Evolutionary conservation across 805 yeast genomes (phyloP).

Genomic region (Kuraishia molischiana): DNA sequence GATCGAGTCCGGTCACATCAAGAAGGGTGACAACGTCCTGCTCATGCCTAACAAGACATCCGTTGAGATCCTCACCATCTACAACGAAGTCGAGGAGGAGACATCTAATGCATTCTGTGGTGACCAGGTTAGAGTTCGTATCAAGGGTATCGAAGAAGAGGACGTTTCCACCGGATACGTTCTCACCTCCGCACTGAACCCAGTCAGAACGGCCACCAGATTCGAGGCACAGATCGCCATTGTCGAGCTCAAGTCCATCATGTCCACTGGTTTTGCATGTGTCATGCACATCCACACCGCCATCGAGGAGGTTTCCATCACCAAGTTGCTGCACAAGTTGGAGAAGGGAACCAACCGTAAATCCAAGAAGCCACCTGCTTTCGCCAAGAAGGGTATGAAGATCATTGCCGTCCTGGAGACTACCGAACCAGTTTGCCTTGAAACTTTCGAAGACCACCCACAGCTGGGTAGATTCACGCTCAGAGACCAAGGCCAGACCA

Average conservation of each 20-base stretch:
- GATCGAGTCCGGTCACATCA: slow-evolving; percentile 90
- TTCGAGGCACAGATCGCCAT: slow-evolving; percentile 96
- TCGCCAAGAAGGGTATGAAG: slow-evolving; percentile 98
- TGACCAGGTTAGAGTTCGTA: slow-evolving; percentile 90
- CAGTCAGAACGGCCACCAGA: slow-evolving; percentile 82
- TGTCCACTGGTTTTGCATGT: slow-evolving; percentile 93
- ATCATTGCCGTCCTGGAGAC: slow-evolving; percentile 87
- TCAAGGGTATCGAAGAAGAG: slow-evolving; percentile 96
- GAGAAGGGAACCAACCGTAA: slow-evolving; percentile 96
- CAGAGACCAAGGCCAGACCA: slow-evolving; percentile 97
- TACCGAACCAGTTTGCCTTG: slow-evolving; percentile 84
- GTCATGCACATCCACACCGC: slow-evolving; percentile 99
- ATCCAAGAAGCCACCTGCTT: slow-evolving; percentile 95
- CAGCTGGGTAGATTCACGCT: slow-evolving; percentile 97
- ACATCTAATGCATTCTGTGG: slow-evolving; percentile 87
- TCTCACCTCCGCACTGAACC: slow-evolving; percentile 74
- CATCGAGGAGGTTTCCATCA: slow-evolving; percentile 85
- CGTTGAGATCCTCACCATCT: slow-evolving; percentile 81
- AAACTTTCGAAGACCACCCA: slow-evolving; percentile 84
- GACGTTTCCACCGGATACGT: slow-evolving; percentile 90
- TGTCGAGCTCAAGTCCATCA: slow-evolving; percentile 89
- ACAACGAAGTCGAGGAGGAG: slow-evolving; percentile 93
- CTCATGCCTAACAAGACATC: slow-evolving; percentile 87
- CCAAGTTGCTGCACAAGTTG: slow-evolving; percentile 79
- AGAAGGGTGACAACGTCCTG: slow-evolving; percentile 64